Percentiles rank a stretch among this genome's conserved stretches.
Conservation (phyloP, 331 rosid genomes). For the Stylosanthes scabra region DNA sequence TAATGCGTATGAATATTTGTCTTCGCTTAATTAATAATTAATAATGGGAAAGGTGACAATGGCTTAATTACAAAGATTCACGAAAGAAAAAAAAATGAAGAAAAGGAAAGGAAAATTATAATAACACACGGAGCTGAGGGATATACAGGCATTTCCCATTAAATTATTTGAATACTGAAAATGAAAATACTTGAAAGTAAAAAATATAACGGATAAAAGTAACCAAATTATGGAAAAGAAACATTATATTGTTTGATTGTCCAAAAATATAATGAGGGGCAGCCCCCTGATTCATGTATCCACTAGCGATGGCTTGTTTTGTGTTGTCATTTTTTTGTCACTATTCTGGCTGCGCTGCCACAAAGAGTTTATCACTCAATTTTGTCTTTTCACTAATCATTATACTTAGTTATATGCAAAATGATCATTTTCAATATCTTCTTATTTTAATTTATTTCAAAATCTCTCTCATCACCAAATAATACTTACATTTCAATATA, state of each 20-base stretch:
- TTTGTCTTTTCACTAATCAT: constrained; percentile 6
- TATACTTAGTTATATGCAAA: neutral
- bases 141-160: neutral
- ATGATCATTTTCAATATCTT: constrained; percentile 18
- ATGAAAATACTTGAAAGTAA: too few species aligned
- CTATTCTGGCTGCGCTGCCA: constrained; percentile 33
- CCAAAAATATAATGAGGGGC: neutral
- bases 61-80: constrained; percentile 12
- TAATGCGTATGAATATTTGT: constrained; percentile 11
- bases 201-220: too few species aligned
- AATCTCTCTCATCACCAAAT: constrained; percentile 4
- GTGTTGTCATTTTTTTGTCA: constrained; percentile 22
- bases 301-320: constrained; percentile 23
- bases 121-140: neutral
- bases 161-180: too few species aligned
- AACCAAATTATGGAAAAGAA: too few species aligned
- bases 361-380: constrained; percentile 29
- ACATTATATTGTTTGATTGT: too few species aligned
- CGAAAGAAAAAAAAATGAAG: neutral
- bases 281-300: constrained; percentile 30
- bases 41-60: neutral
- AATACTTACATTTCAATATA: neutral
- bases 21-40: constrained; percentile 9
- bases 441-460: neutral
- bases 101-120: neutral